These are phyloP conservation scores for Phytophthora megakarya DNA, from an alignment of 352 stramenopile species.

Conservation along the genomic window DNA sequence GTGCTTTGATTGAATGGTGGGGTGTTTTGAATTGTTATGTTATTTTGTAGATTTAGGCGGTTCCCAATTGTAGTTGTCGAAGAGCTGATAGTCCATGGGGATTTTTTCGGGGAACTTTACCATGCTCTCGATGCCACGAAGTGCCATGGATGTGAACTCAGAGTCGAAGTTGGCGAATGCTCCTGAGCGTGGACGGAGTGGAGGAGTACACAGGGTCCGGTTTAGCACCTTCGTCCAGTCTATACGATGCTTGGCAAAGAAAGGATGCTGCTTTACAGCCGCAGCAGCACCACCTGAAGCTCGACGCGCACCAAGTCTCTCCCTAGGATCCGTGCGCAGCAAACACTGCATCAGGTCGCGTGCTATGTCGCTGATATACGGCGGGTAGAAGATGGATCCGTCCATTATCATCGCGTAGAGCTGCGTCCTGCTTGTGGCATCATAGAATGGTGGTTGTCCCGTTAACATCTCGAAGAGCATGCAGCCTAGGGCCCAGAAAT, in stretches of 20 bases:
- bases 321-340: constrained; percentile 53
- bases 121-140: constrained; percentile 76
- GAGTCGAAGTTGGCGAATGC: constrained; percentile 87
- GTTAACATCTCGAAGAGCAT: constrained; percentile 92
- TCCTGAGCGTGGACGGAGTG: constrained; percentile 66
- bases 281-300: constrained; percentile 30
- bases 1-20: constrained; percentile 29
- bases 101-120: constrained; percentile 76
- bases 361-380: constrained; percentile 55
- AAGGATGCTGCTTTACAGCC: constrained; percentile 68
- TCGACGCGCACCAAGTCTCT: constrained; percentile 58
- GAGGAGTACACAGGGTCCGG: constrained; percentile 46
- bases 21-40: constrained; percentile 15
- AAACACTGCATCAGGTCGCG: constrained; percentile 56
- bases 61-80: constrained; percentile 89
- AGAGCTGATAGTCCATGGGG: constrained; percentile 82
- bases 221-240: constrained; percentile 63
- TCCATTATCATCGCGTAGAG: constrained; percentile 72
- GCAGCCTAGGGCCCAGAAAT: constrained; percentile 89
- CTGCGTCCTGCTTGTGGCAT: constrained; percentile 56
- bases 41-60: constrained; percentile 41
- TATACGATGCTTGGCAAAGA: constrained; percentile 67
- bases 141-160: constrained; percentile 84
- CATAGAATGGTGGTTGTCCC: constrained; percentile 86
- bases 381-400: constrained; percentile 50